Conservation (phyloP, 177 flowering plant genomes). For the Vitis hybrid region DNA sequence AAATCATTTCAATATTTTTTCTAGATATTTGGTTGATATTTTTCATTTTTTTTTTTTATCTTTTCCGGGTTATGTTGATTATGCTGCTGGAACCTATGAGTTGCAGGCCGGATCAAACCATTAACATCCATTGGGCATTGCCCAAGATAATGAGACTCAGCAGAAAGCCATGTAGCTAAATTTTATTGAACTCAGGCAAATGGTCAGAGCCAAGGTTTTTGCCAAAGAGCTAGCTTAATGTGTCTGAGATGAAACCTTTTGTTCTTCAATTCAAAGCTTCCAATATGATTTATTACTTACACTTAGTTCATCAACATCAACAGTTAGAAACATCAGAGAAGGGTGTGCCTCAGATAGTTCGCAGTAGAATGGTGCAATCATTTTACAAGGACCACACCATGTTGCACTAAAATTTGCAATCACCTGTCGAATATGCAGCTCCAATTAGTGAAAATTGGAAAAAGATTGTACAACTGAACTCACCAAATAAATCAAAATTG, state of each 20-base stretch:
- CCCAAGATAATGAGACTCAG: no score
- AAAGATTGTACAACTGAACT: neutral
- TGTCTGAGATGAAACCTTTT: neutral
- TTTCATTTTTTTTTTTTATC: no score
- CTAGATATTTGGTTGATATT: no score
- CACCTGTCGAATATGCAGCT: slow-evolving; percentile 47
- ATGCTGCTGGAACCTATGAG: neutral
- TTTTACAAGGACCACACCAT: slow-evolving; percentile 96
- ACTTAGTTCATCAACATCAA: slow-evolving; percentile 87
- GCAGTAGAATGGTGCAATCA: slow-evolving; percentile 66
- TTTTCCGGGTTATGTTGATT: no score
- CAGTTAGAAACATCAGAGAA: slow-evolving; percentile 60
- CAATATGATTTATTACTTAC: slow-evolving; percentile 44
- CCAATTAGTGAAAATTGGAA: neutral
- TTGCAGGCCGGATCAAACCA: neutral
- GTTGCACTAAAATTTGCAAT: slow-evolving; percentile 90
- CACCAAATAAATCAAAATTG: neutral
- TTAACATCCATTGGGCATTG: no score
- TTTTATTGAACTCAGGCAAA: no score
- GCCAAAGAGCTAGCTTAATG: neutral
- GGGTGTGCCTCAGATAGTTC: slow-evolving; percentile 80
- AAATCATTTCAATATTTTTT: no score
- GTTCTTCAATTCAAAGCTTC: neutral
- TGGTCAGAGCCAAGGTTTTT: no score
- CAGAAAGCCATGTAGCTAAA: no score